Conservation (phyloP, 83 land plant species). For the Picea engelmannii region DNA sequence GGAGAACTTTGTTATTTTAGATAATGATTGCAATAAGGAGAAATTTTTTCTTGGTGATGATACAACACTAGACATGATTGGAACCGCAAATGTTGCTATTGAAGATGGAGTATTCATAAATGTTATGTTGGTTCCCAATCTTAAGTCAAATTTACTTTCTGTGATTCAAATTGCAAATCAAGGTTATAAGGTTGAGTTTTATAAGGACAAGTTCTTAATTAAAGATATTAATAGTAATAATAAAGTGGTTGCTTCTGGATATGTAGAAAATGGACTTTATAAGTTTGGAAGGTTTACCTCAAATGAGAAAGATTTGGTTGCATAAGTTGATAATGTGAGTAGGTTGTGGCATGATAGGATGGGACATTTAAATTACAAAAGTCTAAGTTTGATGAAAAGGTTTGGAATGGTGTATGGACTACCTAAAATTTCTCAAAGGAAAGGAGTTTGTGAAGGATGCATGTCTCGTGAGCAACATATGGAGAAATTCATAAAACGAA, state of each 20-base stretch:
- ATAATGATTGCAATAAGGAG: background rate
- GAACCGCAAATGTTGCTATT: background rate
- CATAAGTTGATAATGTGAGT: background rate
- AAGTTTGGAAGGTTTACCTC: background rate
- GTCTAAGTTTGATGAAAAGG: background rate
- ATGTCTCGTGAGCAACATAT: background rate
- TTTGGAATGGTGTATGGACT: background rate
- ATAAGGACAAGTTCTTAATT: background rate
- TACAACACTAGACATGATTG: background rate
- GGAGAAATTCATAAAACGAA: background rate
- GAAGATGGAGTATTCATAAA: background rate
- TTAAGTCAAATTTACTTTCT: background rate
- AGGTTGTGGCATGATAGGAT: background rate
- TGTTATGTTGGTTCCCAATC: background rate
- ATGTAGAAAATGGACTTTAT: background rate
- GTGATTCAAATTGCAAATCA: background rate
- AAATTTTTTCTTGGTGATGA: background rate
- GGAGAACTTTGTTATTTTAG: background rate
- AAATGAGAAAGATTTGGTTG: background rate
- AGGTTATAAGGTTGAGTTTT: background rate
- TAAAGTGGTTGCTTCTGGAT: background rate
- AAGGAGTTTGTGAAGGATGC: background rate
- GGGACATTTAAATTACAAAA: background rate
- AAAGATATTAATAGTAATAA: background rate
- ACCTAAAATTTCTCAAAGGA: background rate